These are phyloP conservation scores for Kondoa malvinella DNA, from an alignment of 768 basidiomycete genomes.

Conservation along the genomic window DNA sequence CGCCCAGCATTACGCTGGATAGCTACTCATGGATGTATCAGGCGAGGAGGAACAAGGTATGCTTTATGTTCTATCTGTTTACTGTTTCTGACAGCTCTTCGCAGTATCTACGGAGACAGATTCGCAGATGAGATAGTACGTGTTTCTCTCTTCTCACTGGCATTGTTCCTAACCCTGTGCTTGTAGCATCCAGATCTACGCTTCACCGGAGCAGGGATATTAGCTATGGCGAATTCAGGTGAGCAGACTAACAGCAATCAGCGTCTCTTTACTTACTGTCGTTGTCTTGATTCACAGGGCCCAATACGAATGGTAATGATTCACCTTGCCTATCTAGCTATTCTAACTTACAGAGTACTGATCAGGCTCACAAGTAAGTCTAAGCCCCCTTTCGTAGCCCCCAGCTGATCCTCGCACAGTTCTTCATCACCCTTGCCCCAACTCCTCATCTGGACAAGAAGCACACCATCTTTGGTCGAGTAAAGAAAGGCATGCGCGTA, in stretches of 20 bases:
- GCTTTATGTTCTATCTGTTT: background rate
- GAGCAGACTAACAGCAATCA: too few relatives aligned
- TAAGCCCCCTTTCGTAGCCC: background rate
- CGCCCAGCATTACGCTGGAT: constrained; percentile 32
- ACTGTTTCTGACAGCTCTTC: background rate
- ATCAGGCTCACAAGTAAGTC: constrained; percentile 5
- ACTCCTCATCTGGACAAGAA: constrained; percentile 26
- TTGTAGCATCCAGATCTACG: constrained; percentile 54
- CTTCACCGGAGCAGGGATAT: constrained; percentile 88
- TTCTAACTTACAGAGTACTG: background rate
- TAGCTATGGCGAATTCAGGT: constrained; percentile 40
- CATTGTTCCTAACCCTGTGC: background rate
- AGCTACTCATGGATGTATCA: background rate
- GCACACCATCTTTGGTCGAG: constrained; percentile 51
- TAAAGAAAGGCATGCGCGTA: constrained; percentile 77
- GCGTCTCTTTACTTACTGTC: background rate
- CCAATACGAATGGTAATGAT: constrained; percentile 35
- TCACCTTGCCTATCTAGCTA: constrained; percentile 3
- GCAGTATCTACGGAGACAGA: constrained; percentile 25
- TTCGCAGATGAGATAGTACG: constrained; percentile 43
- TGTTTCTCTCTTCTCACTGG: background rate
- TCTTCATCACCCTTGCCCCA: constrained; percentile 31
- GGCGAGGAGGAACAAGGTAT: constrained; percentile 49
- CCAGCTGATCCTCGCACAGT: constrained; percentile 21
- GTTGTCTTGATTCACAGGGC: constrained; percentile 22